Evolutionary conservation across 768 basidiomycete species (phyloP), one percentile per base, ranked within the genome.

Genomic region (Tremella fuciformis): DNA sequence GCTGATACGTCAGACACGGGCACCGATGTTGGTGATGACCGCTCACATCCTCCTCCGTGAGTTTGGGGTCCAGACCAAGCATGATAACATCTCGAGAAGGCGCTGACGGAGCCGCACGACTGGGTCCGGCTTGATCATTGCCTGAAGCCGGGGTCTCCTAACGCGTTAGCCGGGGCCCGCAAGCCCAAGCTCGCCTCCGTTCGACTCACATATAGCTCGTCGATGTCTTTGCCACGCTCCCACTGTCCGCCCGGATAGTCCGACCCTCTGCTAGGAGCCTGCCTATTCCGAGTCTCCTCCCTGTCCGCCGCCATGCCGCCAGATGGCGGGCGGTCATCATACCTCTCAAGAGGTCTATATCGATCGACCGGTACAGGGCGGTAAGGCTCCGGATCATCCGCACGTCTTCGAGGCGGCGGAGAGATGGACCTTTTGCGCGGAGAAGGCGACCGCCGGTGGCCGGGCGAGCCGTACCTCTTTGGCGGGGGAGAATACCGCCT

Each of bases 11-110:
- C 89, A 91, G 80, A 38, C 55, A 21, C 22, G 25, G 48, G 16
- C 25, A 16, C 9, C 4, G 21, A 1, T 47, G 38, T 6, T 18
- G 13, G 15, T 39, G 47, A 25, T 65, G 69, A 19, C 57, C 41
- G 24, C 76, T 58, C 79, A 96, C 92, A 82, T 93, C 91, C 69
- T 87, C 85, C 81, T 96, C 92, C 54, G 87, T 87, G 71, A 93
- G 89, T 77, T 91, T 91, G 57, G 86, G 85, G 77, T 96, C 92
- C 58, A 97, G 78, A 56, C 92, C 92, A 61, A 97, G 85, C 78
- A 96, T 94, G 72, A 96, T 94, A 75, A 97, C 89, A 79, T 97
- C 91, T 46, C 86, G 85, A 74, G 88, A 90, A 42, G 89, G 86
- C 75, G 90, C 88, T 54, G 89, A 91, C 48, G 89, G 86, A 3